Conservation (phyloP, 768 basidiomycete genomes). For the Lactarius sp. region DNA sequence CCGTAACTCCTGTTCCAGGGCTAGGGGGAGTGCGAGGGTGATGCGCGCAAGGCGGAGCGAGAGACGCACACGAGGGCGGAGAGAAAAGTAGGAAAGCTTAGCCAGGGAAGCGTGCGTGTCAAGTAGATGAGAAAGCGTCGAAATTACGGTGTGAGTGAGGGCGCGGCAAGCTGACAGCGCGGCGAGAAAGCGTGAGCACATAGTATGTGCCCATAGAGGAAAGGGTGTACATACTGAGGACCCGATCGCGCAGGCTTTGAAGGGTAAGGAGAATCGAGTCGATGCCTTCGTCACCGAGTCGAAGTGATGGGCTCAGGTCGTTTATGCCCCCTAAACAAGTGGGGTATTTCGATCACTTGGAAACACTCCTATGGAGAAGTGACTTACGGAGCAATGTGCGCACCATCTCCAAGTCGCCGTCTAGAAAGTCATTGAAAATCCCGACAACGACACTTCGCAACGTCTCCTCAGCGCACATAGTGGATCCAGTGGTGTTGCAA, state of each 20-base stretch:
- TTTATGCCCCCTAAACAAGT: slow-evolving; percentile 57
- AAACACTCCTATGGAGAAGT: not conserved
- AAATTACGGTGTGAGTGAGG: slow-evolving; percentile 67
- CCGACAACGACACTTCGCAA: slow-evolving; percentile 67
- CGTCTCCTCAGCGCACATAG: slow-evolving; percentile 67
- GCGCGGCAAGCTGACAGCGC: slow-evolving; percentile 59
- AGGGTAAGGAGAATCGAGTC: slow-evolving; percentile 68
- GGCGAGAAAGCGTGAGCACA: slow-evolving; percentile 9
- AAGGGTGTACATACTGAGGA: slow-evolving; percentile 51
- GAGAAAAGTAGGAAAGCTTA: slow-evolving; percentile 70
- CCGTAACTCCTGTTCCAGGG: slow-evolving; percentile 62
- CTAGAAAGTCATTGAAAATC: slow-evolving; percentile 76
- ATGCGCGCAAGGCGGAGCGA: slow-evolving; percentile 75
- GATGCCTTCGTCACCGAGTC: slow-evolving; percentile 73
- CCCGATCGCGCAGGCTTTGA: slow-evolving; percentile 64
- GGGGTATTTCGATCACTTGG: not conserved
- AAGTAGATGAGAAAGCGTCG: slow-evolving; percentile 69
- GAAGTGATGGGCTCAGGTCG: slow-evolving; percentile 73
- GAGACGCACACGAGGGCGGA: slow-evolving; percentile 68
- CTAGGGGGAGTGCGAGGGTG: slow-evolving; percentile 68
- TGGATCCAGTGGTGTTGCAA: slow-evolving; percentile 54
- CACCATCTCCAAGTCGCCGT: slow-evolving; percentile 85
- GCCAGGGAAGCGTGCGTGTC: slow-evolving; percentile 77
- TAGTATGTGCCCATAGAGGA: not conserved
- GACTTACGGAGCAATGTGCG: slow-evolving; percentile 65